phyloP scores from a whole-genome alignment of 1,284 basidiomycete genomes.

The Austropuccinia psidii region DNA sequence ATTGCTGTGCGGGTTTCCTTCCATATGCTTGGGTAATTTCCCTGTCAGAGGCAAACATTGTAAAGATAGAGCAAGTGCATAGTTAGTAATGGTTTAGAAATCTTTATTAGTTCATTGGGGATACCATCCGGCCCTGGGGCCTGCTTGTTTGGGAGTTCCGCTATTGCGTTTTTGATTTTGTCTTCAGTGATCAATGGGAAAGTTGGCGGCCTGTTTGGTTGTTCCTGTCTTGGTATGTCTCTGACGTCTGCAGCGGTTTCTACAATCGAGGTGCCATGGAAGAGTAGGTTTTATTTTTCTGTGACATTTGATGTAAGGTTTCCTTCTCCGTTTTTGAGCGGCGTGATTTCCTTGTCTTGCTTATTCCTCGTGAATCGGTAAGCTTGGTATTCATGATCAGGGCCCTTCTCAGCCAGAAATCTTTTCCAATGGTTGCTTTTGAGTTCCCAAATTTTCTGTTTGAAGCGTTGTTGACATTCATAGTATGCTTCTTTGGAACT shows the following conservation, averaged over 20 bases:
- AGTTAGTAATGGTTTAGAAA: neutral
- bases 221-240: neutral
- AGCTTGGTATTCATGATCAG: neutral
- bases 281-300: neutral
- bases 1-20: neutral
- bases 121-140: neutral
- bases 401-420: neutral
- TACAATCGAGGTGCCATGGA: neutral
- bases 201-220: neutral
- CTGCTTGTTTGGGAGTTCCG: neutral
- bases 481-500: neutral
- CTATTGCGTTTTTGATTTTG: neutral
- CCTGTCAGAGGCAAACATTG: neutral
- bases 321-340: neutral
- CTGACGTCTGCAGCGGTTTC: neutral
- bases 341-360: neutral
- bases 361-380: neutral
- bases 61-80: neutral
- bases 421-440: conserved; percentile 7
- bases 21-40: neutral
- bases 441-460: neutral
- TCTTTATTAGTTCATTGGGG: neutral
- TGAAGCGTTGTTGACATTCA: neutral
- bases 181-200: neutral
- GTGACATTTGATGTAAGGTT: neutral